Evolutionary conservation across 2,329 filamentous ascomycete species (phyloP).

Genomic region (Verticillium dahliae): DNA sequence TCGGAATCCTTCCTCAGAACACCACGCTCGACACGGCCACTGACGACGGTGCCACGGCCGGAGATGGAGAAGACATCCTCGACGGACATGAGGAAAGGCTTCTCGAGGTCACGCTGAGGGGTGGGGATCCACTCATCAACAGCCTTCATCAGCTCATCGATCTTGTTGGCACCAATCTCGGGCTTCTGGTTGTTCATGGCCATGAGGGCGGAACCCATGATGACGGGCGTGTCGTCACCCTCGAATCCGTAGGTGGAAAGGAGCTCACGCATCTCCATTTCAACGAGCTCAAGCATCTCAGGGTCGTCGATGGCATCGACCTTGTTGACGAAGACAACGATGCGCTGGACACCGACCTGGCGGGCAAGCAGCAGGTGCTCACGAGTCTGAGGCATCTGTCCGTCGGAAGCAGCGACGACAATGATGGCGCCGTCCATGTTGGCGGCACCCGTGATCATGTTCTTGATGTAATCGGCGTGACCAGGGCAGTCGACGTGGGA

Average conservation of each 20-base stretch:
- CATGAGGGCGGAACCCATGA: slow-evolving; percentile 95
- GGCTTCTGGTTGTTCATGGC: slow-evolving; percentile 80
- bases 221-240: slow-evolving; percentile 93
- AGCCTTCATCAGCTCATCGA: slow-evolving; percentile 83
- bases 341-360: slow-evolving; percentile 95
- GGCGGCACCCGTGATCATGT: slow-evolving; percentile 99
- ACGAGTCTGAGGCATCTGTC: slow-evolving; percentile 99
- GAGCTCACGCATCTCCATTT: slow-evolving; percentile 99
- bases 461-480: slow-evolving; percentile 99
- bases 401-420: slow-evolving; percentile 95
- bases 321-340: slow-evolving; percentile 99
- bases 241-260: slow-evolving; percentile 91
- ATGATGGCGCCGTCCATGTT: slow-evolving; percentile 99
- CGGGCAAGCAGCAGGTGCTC: slow-evolving; percentile 97
- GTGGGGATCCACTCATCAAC: slow-evolving; percentile 97
- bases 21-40: slow-evolving; percentile 95
- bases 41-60: slow-evolving; percentile 93
- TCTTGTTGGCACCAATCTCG: slow-evolving; percentile 81
- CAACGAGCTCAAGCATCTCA: slow-evolving; percentile 99
- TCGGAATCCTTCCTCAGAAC: slow-evolving; percentile 88
- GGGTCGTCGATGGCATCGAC: slow-evolving; percentile 94
- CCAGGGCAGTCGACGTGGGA: slow-evolving; percentile 99
- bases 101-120: slow-evolving; percentile 86
- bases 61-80: slow-evolving; percentile 89
- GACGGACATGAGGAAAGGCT: slow-evolving; percentile 98